Evolutionary conservation across 805 yeast species (phyloP), one percentile per base, ranked within the genome.

Genomic region (Schizosaccharomyces osmophilus): DNA sequence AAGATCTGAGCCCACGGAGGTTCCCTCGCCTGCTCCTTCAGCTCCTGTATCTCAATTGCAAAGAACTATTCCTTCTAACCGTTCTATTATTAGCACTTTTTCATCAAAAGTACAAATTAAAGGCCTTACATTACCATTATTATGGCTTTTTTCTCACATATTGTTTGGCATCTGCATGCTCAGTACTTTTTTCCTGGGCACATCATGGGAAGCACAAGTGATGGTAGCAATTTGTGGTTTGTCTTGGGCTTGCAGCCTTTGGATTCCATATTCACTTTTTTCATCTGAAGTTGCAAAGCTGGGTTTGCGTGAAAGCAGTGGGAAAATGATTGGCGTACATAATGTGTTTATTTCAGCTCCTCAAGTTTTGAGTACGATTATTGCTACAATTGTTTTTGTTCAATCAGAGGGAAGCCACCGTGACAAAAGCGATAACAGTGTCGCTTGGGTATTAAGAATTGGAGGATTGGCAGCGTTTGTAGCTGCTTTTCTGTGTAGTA

Each of bases 201-300:
- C 70, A 6, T 77, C 78, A 5, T 61, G 61, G 0, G 71, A 68
- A 13, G 84, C 82, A 0, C 75, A 80, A 8, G 64, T 71, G 0
- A 67, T 81, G 67, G 78, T 81, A 65, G 81, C 75, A 0, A 65
- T 80, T 17, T 67, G 80, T 55, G 85, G 85, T 2, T 70, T 81
- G 24, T 77, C 84, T 0, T 82, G 85, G 85, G 84, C 85, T 0
- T 74, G 74, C 63, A 82, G 84, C 0, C 73, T 80, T 19, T 82
- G 85, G 85, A 81, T 82, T 2, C 85, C 85, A 5, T 82, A 80
- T 68, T 81, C 80, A 0, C 66, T 82, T 48, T 79, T 82, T 11
- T 78, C 83, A 42, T 82, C 79, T 65, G 83, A 79, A 64, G 73
- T 79, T 19, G 73, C 81, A 39, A 69, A 81, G 61, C 77, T 79